These are phyloP conservation scores for Friedmanniomyces simplex DNA, from an alignment of 495 filamentous ascomycete species.

Conservation along the genomic window DNA sequence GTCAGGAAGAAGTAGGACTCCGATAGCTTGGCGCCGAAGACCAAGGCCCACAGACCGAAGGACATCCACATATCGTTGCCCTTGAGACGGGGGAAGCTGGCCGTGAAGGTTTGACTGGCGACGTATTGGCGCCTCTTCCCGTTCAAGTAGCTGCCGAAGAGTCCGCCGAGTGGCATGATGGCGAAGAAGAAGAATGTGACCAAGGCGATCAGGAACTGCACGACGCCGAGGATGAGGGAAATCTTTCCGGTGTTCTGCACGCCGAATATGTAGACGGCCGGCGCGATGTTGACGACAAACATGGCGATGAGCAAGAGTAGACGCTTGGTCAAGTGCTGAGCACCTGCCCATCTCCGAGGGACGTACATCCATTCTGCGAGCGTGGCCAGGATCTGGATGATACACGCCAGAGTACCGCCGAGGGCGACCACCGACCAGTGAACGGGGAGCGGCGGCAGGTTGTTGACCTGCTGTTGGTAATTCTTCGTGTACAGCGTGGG, in stretches of 20 bases:
- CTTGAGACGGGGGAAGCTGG: conserved; percentile 75
- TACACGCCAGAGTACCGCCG: conserved; percentile 64
- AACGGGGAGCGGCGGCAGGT: conserved; percentile 54
- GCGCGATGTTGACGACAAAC: conserved; percentile 74
- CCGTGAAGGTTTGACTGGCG: conserved; percentile 97
- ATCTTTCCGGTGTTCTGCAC: conserved; percentile 48
- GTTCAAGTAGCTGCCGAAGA: conserved; percentile 91
- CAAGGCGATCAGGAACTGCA: conserved; percentile 86
- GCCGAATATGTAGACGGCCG: conserved; percentile 79
- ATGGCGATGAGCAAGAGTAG: conserved; percentile 73
- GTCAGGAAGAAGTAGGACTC: conserved; percentile 95
- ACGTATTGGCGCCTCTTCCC: conserved; percentile 88
- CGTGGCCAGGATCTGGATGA: conserved; percentile 82
- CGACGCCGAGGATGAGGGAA: conserved; percentile 63
- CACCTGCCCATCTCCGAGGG: conserved; percentile 85
- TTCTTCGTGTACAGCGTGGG: conserved; percentile 68
- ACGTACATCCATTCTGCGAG: conserved; percentile 90
- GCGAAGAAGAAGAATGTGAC: conserved; percentile 83
- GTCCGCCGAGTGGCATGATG: conserved; percentile 84
- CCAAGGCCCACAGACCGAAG: conserved; percentile 80
- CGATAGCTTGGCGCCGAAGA: conserved; percentile 80
- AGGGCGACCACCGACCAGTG: conserved; percentile 76
- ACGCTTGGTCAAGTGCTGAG: conserved; percentile 89
- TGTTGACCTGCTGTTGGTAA: conserved; percentile 74
- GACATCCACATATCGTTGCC: conserved; percentile 99